Evolutionary conservation across 2,329 filamentous ascomycete genomes (phyloP).

Genomic region (Cordyceps fumosorosea): DNA sequence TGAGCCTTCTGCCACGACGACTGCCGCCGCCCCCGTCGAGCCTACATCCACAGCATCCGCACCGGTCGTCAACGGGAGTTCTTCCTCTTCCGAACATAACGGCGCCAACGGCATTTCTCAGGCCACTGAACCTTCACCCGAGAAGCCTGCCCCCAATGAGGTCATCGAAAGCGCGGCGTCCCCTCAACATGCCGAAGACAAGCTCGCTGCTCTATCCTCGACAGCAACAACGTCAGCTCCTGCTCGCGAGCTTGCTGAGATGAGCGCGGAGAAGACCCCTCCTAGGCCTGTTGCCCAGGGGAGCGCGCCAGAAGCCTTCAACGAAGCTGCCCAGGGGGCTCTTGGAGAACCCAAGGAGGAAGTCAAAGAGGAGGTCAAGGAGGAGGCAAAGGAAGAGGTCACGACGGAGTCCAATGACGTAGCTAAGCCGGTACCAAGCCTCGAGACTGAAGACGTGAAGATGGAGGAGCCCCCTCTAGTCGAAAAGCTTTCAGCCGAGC

Average conservation of each 20-base stretch:
- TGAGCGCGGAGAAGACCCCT: background rate
- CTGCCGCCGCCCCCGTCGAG: conserved; percentile 4
- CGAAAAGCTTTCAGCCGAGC: background rate
- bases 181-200: background rate
- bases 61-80: conserved; percentile 2
- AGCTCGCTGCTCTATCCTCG: background rate
- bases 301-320: background rate
- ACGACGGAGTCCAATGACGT: background rate
- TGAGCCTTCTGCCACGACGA: conserved; percentile 3
- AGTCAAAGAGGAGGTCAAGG: background rate
- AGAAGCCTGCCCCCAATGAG: background rate
- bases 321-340: background rate
- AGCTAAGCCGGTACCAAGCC: background rate
- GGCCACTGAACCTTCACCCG: background rate
- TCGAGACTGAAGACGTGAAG: background rate
- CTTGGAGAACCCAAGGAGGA: background rate
- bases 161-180: background rate
- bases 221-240: background rate
- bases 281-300: background rate
- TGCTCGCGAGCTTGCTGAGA: background rate
- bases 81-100: background rate
- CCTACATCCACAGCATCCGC: background rate
- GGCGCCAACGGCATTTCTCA: conserved; percentile 4
- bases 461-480: background rate
- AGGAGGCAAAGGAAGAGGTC: background rate